Base-by-base conservation (phyloP, 345 rosid species). In the Lepidium africanum region DNA sequence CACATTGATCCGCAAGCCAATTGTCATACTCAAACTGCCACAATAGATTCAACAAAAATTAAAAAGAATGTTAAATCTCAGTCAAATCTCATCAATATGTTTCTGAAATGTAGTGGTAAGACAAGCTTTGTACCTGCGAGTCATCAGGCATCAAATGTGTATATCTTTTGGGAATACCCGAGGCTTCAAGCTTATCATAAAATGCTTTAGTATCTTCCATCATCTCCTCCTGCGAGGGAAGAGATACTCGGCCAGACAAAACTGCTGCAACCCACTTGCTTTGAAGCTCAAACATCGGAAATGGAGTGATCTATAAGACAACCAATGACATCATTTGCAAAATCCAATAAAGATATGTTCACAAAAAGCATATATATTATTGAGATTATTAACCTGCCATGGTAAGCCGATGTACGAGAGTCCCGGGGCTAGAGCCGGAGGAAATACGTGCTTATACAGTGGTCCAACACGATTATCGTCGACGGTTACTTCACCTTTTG, bases 391-490 rank as follows among this genome's bases (percentile, higher is more conserved):
- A 67, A 92, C 98, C 95, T 81, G 89, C 89, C 83, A 81, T 23
- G 98, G 96, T 76, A 90, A 68, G 30, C 97, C 98, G 16, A 90
- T 78, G 79, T 90, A 88, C 0, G 98, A 90, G 68, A 93, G 90
- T 70, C 80, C 53, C 0, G 97, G 97, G 14, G 97, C 83, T 65
- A 88, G 79, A 35, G 52, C 70, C 0, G 97, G 94, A 15, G 96
- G 96, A 67, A 93, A 87, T 17, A 90, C 79, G 2, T 93, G 96
- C 80, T 88, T 79, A 83, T 90, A 93, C 15, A 90, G 60, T 9
- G 98, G 96, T 17, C 86, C 96, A 13, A 93, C 92, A 33, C 94
- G 83, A 66, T 87, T 90, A 59, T 88, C 96, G n/a, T 88, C 97
- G 35, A 88, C 83, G 1, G 80, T 83, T 70, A 93, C 91, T 65